Percentiles rank a stretch among this genome's conserved stretches.
Conservation (phyloP, 768 basidiomycete species). For the Mycena indigotica region DNA sequence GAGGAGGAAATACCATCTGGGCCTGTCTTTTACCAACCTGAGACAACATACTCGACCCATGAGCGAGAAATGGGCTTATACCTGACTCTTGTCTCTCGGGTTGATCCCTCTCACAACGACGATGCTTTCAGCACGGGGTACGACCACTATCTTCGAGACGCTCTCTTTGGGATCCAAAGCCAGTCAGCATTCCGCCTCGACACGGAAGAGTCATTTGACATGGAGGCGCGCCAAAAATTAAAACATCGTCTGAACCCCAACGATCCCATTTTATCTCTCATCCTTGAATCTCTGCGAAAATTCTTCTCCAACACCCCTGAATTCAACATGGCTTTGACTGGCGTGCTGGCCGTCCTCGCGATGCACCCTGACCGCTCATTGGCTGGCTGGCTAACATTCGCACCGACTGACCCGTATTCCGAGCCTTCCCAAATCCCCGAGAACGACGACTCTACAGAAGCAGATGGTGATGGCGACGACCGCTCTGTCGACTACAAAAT, state of each 20-base stretch:
- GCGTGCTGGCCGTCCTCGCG: conserved; percentile 76
- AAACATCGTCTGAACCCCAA: conserved; percentile 81
- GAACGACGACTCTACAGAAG: conserved; percentile 21
- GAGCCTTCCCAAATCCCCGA: conserved; percentile 7
- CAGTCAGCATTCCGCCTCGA: conserved; percentile 60
- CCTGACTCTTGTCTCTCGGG: conserved; percentile 72
- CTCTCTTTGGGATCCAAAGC: conserved; percentile 64
- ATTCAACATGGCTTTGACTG: conserved; percentile 86
- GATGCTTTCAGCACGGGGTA: conserved; percentile 85
- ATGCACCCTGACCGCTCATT: conserved; percentile 85
- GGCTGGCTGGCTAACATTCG: conserved; percentile 86
- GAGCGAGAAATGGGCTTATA: conserved; percentile 85
- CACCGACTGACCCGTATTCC: conserved; percentile 40
- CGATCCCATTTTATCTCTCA: conserved; percentile 70
- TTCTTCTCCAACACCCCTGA: conserved; percentile 89
- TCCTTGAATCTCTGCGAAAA: conserved; percentile 69
- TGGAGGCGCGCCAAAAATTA: conserved; percentile 42
- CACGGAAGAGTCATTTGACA: conserved; percentile 40
- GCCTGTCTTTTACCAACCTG: conserved; percentile 60
- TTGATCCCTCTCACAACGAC: conserved; percentile 68
- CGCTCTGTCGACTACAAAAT: conserved; percentile 77
- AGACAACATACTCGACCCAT: conserved; percentile 76
- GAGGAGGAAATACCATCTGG: conserved; percentile 22
- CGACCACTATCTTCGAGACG: conserved; percentile 81
- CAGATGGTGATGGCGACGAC: conserved; percentile 69